Conservation (phyloP, 805 yeast genomes). For the Candida railenensis region DNA sequence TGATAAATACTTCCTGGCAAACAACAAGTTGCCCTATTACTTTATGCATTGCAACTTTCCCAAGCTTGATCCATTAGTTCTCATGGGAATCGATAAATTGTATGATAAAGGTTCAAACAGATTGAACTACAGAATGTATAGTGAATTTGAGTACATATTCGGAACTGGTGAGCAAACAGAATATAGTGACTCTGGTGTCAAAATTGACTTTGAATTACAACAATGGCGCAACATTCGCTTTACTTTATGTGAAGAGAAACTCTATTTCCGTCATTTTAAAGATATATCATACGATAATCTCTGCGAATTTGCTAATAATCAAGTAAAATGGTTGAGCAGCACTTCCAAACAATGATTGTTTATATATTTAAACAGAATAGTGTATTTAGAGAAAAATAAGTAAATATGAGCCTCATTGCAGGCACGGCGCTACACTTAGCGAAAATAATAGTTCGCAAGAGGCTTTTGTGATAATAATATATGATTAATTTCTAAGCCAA, state of each 20-base stretch:
- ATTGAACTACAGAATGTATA: slow-evolving; percentile 11
- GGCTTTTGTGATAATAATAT: too few relatives aligned
- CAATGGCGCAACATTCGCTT: slow-evolving; percentile 11
- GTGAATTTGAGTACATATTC: slow-evolving; percentile 5
- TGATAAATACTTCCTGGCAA: slow-evolving; percentile 5
- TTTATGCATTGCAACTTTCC: slow-evolving; percentile 17
- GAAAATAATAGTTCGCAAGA: too few relatives aligned
- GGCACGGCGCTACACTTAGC: too few relatives aligned
- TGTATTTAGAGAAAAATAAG: not conserved
- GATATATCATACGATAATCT: slow-evolving; percentile 9
- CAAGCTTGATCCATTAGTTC: slow-evolving; percentile 14
- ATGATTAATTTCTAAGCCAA: too few relatives aligned
- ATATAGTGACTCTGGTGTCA: slow-evolving; percentile 1
- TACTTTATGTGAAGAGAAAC: slow-evolving; percentile 9
- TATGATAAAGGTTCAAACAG: slow-evolving; percentile 9
- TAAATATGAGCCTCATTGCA: too few relatives aligned
- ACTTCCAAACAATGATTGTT: not conserved
- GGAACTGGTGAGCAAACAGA: not conserved
- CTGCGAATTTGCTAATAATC: slow-evolving; percentile 16
- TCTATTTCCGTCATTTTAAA: slow-evolving; percentile 8
- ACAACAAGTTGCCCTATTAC: slow-evolving; percentile 11
- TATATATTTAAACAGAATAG: not conserved
- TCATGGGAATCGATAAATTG: slow-evolving; percentile 6
- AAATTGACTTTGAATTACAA: slow-evolving; percentile 12
- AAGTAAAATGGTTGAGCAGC: slow-evolving; percentile 12